A percentile compares a stretch with the other conserved stretches of the same genome.
phyloP scores from a whole-genome alignment of 306 rosid species.

The Vigna hirtella region DNA sequence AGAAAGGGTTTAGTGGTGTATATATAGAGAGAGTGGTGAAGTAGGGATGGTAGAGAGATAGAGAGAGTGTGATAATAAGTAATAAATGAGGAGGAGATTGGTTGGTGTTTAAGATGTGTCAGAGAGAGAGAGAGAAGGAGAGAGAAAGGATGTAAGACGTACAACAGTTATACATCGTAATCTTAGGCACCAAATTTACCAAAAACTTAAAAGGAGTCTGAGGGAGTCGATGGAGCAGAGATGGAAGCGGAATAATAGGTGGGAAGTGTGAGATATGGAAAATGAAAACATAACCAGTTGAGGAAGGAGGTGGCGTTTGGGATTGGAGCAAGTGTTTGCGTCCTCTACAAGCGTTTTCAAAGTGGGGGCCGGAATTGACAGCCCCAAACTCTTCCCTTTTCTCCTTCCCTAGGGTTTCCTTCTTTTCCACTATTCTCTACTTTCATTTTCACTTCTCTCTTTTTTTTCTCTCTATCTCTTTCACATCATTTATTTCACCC shows the following conservation, averaged over 20 bases:
- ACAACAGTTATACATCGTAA: slow-evolving; percentile 76
- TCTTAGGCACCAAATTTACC: slow-evolving; percentile 72
- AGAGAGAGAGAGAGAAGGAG: slow-evolving; percentile 48
- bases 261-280: slow-evolving; percentile 28
- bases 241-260: slow-evolving; percentile 53
- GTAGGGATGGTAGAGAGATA: slow-evolving; percentile 28
- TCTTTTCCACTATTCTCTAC: neutral
- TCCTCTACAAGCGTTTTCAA: slow-evolving; percentile 61
- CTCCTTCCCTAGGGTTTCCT: slow-evolving; percentile 29
- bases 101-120: slow-evolving; percentile 58
- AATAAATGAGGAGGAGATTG: slow-evolving; percentile 54
- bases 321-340: slow-evolving; percentile 56
- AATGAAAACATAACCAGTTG: slow-evolving; percentile 40
- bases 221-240: slow-evolving; percentile 49
- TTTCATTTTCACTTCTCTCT: slow-evolving; percentile 4
- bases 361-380: slow-evolving; percentile 67
- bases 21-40: slow-evolving; percentile 53
- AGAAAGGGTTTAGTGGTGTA: slow-evolving; percentile 45
- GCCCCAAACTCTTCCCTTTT: slow-evolving; percentile 16
- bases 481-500: slow-evolving; percentile 16
- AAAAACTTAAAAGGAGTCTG: slow-evolving; percentile 58
- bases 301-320: slow-evolving; percentile 36
- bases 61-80: slow-evolving; percentile 38
- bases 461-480: neutral
- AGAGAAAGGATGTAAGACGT: slow-evolving; percentile 32